Evolutionary conservation across 768 basidiomycete species (phyloP).

Genomic region (Trametes punicea): DNA sequence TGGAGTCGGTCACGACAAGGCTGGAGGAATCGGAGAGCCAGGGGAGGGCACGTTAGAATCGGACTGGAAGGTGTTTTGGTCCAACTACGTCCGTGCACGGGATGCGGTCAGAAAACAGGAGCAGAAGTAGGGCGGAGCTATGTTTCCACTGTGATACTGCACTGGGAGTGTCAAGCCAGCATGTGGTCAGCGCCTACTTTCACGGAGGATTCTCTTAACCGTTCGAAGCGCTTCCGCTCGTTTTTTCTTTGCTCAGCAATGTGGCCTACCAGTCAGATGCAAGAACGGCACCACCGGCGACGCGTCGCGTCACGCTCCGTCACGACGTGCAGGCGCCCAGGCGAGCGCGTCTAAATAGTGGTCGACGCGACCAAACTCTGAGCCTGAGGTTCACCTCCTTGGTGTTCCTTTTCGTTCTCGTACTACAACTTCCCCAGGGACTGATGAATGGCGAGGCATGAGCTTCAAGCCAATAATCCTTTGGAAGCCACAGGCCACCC

Average conservation of each 20-base stretch:
- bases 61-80: slow-evolving; percentile 60
- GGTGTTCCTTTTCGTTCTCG: neutral
- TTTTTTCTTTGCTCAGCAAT: too few relatives aligned
- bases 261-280: too few relatives aligned
- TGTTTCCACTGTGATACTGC: neutral
- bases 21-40: slow-evolving; percentile 38
- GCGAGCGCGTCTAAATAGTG: neutral
- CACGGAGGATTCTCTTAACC: too few relatives aligned
- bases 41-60: slow-evolving; percentile 52
- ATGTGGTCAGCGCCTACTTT: too few relatives aligned
- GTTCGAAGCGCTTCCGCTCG: too few relatives aligned
- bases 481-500: slow-evolving; percentile 14
- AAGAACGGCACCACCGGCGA: neutral
- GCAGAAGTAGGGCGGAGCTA: neutral
- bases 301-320: slow-evolving; percentile 10
- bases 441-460: neutral
- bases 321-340: slow-evolving; percentile 10
- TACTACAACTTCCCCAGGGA: neutral
- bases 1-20: slow-evolving; percentile 39
- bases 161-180: too few relatives aligned
- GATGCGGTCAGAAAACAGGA: slow-evolving; percentile 16
- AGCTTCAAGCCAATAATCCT: slow-evolving; percentile 22
- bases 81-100: slow-evolving; percentile 56
- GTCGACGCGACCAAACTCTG: neutral
- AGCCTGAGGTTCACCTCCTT: neutral